phyloP scores from a whole-genome alignment of 768 basidiomycete species.

The Kwoniella heveanensis region DNA sequence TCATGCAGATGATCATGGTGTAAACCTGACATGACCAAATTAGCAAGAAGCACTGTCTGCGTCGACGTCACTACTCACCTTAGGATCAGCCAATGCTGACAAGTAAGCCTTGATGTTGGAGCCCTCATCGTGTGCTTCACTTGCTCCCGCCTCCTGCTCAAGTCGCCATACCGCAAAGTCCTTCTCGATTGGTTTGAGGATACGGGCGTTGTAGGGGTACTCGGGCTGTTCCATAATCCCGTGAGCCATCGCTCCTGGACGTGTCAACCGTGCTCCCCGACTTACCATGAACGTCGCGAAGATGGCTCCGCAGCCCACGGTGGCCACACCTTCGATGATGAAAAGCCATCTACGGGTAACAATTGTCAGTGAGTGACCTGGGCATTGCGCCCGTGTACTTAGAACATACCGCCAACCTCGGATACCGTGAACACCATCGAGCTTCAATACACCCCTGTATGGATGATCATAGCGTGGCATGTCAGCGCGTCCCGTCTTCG shows the following conservation, averaged over 20 bases:
- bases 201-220: constrained; percentile 36
- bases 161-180: constrained; percentile 38
- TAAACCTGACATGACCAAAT: constrained; percentile 13
- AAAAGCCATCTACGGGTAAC: constrained; percentile 36
- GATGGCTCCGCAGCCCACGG: constrained; percentile 17
- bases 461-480: too few species aligned
- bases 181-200: constrained; percentile 24
- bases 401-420: constrained; percentile 48
- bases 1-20: constrained; percentile 22
- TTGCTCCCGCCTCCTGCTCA: constrained; percentile 32
- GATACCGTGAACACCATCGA: constrained; percentile 42
- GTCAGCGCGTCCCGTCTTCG: too few species aligned
- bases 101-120: constrained; percentile 10
- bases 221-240: constrained; percentile 15
- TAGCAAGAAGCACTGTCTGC: neutral
- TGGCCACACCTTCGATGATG: constrained; percentile 30
- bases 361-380: neutral
- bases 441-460: constrained; percentile 33
- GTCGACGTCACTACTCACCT: constrained; percentile 8
- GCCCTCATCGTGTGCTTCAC: constrained; percentile 14
- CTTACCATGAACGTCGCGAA: constrained; percentile 28
- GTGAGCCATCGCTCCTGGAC: too few species aligned
- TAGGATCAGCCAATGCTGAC: constrained; percentile 23
- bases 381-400: constrained; percentile 18
- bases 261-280: too few species aligned